Conservation (phyloP, 179 eudicot species). For the Camellia oleifera region DNA sequence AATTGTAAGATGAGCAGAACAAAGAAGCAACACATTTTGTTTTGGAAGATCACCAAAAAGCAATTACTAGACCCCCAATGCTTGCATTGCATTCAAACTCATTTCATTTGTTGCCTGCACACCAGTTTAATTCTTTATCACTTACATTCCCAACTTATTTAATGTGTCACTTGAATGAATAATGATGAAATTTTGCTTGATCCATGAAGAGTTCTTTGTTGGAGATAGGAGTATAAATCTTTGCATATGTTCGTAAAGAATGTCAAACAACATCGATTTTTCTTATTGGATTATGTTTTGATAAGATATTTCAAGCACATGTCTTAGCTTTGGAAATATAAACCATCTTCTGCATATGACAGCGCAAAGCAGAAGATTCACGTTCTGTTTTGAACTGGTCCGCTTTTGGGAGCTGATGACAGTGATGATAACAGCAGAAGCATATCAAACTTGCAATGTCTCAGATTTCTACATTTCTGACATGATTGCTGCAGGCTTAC, state of each 20-base stretch:
- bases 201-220: background rate
- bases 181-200: background rate
- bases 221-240: background rate
- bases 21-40: background rate
- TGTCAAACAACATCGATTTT: background rate
- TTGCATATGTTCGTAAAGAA: background rate
- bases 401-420: constrained; percentile 44
- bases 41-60: background rate
- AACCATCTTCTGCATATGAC: background rate
- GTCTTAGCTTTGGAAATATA: background rate
- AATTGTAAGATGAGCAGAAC: background rate
- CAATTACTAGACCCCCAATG: background rate
- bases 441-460: constrained; percentile 58
- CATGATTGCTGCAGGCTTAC: constrained; percentile 63
- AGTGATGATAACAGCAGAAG: constrained; percentile 69
- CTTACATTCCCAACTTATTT: background rate
- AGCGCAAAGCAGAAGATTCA: background rate
- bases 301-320: background rate
- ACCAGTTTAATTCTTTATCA: background rate
- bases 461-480: constrained; percentile 80
- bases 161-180: background rate
- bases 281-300: background rate
- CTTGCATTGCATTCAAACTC: background rate
- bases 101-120: background rate
- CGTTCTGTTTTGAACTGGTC: background rate